Evolutionary conservation across 495 filamentous ascomycete genomes (phyloP).

Genomic region (Annulohypoxylon moriforme): DNA sequence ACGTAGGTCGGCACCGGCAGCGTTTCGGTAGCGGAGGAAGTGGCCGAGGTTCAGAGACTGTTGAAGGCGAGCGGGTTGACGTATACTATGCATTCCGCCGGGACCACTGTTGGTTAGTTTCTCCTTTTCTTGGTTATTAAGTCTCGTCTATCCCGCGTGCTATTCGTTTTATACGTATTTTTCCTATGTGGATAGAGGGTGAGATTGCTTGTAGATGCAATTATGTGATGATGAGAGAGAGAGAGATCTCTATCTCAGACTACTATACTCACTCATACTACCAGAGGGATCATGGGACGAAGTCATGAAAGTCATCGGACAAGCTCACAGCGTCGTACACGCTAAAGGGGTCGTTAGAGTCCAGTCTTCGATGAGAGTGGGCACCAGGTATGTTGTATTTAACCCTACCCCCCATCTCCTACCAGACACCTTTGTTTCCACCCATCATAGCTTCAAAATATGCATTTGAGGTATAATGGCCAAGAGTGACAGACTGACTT

Average conservation of each 20-base stretch:
- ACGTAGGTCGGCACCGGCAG: slow-evolving; percentile 80
- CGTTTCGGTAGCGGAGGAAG: slow-evolving; percentile 84
- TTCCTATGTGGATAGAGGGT: background rate
- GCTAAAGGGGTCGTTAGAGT: slow-evolving; percentile 82
- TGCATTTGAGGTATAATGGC: background rate
- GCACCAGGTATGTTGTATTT: slow-evolving; percentile 72
- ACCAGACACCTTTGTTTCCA: background rate
- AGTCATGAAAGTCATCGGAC: slow-evolving; percentile 88
- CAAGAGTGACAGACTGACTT: background rate
- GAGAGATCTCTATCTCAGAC: background rate
- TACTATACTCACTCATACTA: background rate
- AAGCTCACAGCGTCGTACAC: slow-evolving; percentile 88
- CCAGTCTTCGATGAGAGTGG: slow-evolving; percentile 89
- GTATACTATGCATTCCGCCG: slow-evolving; percentile 90
- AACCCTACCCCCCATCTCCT: background rate
- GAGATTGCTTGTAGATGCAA: background rate
- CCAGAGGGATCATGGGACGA: slow-evolving; percentile 91
- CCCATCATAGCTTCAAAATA: background rate
- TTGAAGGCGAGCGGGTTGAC: slow-evolving; percentile 80
- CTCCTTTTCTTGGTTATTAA: background rate
- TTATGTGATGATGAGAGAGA: background rate
- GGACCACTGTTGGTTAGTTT: slow-evolving; percentile 85
- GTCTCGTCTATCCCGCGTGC: background rate
- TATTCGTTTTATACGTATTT: background rate
- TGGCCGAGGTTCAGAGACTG: slow-evolving; percentile 90